These are phyloP conservation scores for Arctium lappa DNA, from an alignment of 129 eudicot species.

Conservation along the genomic window DNA sequence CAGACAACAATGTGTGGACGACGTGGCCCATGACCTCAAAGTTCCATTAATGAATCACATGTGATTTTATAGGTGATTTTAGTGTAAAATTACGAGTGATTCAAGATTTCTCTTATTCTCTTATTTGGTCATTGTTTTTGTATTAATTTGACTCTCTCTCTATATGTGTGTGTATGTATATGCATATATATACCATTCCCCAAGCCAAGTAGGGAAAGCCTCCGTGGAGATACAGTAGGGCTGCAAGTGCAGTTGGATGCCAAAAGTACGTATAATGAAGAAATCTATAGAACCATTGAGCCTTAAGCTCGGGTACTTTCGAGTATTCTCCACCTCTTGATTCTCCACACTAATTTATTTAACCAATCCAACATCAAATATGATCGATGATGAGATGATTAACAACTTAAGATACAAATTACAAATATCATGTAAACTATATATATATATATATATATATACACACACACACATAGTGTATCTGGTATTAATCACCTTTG, in stretches of 20 bases:
- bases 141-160: too few species aligned
- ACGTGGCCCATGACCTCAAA: too few species aligned
- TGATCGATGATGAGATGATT: background rate
- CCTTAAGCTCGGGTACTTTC: conserved; percentile 19
- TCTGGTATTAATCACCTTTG: background rate
- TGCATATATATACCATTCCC: conserved; percentile 14
- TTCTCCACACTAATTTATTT: conserved; percentile 21
- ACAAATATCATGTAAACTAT: too few species aligned
- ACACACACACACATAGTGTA: too few species aligned
- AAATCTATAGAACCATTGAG: conserved; percentile 24
- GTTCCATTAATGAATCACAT: too few species aligned
- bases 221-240: conserved; percentile 12
- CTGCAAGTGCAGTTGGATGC: background rate
- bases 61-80: too few species aligned
- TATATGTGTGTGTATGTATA: too few species aligned
- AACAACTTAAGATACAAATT: background rate
- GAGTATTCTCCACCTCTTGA: conserved; percentile 20
- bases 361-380: background rate
- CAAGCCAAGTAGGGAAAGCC: conserved; percentile 22
- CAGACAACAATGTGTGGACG: too few species aligned
- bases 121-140: too few species aligned
- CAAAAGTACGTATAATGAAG: conserved; percentile 17
- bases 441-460: too few species aligned
- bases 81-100: too few species aligned
- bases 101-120: too few species aligned